Conservation (phyloP, 1,139 yeast species). For the Yamadazyma membranifaciens region DNA sequence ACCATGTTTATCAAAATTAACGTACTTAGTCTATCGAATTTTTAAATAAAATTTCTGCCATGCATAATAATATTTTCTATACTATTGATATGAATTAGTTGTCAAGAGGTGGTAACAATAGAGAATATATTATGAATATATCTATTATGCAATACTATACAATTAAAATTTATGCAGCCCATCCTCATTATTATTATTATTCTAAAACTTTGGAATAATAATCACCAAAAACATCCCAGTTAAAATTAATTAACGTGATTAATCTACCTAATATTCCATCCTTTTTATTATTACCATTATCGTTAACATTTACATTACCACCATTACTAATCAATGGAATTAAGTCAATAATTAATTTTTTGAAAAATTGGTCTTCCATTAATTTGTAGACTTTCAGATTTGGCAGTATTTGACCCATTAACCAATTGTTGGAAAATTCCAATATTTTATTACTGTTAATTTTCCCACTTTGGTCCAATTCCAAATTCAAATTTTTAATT, state of each 20-base stretch:
- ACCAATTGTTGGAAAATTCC: constrained; percentile 73
- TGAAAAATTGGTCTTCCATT: constrained; percentile 68
- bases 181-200: neutral
- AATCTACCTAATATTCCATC: constrained; percentile 51
- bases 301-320: neutral
- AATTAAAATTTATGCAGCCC: neutral
- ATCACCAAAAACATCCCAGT: constrained; percentile 70
- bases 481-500: constrained; percentile 39
- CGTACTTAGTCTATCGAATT: too few species aligned
- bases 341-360: constrained; percentile 41
- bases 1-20: too few species aligned
- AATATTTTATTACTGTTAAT: constrained; percentile 22
- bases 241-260: constrained; percentile 62
- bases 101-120: too few species aligned
- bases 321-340: constrained; percentile 18
- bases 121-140: too few species aligned
- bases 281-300: constrained; percentile 4
- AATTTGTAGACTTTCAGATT: constrained; percentile 74
- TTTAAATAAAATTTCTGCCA: too few species aligned
- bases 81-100: too few species aligned
- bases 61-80: too few species aligned
- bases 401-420: constrained; percentile 83
- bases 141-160: constrained; percentile 3
- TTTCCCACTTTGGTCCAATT: neutral
- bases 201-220: constrained; percentile 29